These are phyloP conservation scores for Verticillium longisporum DNA, from an alignment of 2,329 filamentous ascomycete genomes.

Conservation along the genomic window DNA sequence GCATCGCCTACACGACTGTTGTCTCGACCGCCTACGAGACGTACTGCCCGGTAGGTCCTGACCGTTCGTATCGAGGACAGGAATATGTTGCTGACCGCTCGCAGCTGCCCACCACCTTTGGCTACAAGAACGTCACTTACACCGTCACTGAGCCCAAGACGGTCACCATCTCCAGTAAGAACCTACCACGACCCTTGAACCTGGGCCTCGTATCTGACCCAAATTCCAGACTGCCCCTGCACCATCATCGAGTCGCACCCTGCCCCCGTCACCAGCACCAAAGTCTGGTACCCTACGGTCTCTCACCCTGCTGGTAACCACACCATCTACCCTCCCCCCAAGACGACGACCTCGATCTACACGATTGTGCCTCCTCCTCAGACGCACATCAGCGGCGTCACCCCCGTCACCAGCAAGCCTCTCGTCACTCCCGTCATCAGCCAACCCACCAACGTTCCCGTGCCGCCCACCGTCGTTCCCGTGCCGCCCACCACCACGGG, in stretches of 20 bases:
- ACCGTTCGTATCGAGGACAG: neutral
- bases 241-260: conserved; percentile 28
- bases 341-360: conserved; percentile 8
- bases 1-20: conserved; percentile 25
- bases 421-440: neutral
- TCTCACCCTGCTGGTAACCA: conserved; percentile 8
- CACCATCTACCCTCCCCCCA: conserved; percentile 5
- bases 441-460: conserved; percentile 6
- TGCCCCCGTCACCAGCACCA: conserved; percentile 20
- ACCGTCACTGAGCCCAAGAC: conserved; percentile 33
- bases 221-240: conserved; percentile 36
- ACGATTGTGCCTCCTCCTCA: conserved; percentile 4
- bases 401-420: conserved; percentile 1
- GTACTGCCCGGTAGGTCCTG: conserved; percentile 33
- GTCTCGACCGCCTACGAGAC: conserved; percentile 30
- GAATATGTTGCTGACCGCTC: neutral
- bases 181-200: neutral
- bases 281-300: conserved; percentile 7
- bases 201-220: neutral
- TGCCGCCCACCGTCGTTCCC: conserved; percentile 4
- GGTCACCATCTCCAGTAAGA: conserved; percentile 37
- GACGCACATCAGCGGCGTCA: conserved; percentile 1
- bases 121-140: conserved; percentile 34
- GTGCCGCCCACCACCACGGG: conserved; percentile 1
- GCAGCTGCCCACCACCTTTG: conserved; percentile 28